These are phyloP conservation scores for Dothidotthia symphoricarpi DNA, from an alignment of 2,329 filamentous ascomycete genomes.

Conservation along the genomic window DNA sequence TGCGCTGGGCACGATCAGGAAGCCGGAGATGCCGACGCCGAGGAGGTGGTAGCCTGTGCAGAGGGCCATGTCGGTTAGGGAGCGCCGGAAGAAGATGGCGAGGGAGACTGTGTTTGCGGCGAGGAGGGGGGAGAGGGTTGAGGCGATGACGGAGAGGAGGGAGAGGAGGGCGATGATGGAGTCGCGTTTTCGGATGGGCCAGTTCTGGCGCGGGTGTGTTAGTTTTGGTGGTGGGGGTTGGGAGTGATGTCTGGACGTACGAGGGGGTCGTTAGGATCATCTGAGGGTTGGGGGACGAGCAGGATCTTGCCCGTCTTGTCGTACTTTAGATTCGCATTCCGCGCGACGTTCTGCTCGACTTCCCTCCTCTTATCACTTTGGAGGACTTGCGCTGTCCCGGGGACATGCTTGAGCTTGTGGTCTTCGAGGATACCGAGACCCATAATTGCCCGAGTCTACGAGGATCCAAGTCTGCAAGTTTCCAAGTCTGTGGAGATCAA, in stretches of 20 bases:
- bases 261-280: conserved; percentile 87
- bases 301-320: conserved; percentile 71
- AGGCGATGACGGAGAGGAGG: conserved; percentile 76
- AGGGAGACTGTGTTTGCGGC: conserved; percentile 84
- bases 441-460: conserved; percentile 46
- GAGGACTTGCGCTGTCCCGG: conserved; percentile 51
- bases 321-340: conserved; percentile 62
- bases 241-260: conserved; percentile 51
- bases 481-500: too few relatives aligned
- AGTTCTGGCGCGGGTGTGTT: conserved; percentile 67
- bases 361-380: conserved; percentile 23
- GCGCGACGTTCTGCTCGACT: conserved; percentile 28
- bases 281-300: conserved; percentile 84
- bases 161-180: conserved; percentile 76
- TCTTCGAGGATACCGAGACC: conserved; percentile 74
- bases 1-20: conserved; percentile 83
- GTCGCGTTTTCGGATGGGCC: conserved; percentile 85
- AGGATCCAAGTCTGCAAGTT: too few relatives aligned
- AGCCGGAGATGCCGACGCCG: conserved; percentile 75
- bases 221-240: too few relatives aligned
- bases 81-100: conserved; percentile 61
- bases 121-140: conserved; percentile 79
- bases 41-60: conserved; percentile 86
- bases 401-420: conserved; percentile 65
- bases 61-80: conserved; percentile 74